Evolutionary conservation across 164 flowering plant genomes (phyloP).

Genomic region (Magnolia kwangsiensis): DNA sequence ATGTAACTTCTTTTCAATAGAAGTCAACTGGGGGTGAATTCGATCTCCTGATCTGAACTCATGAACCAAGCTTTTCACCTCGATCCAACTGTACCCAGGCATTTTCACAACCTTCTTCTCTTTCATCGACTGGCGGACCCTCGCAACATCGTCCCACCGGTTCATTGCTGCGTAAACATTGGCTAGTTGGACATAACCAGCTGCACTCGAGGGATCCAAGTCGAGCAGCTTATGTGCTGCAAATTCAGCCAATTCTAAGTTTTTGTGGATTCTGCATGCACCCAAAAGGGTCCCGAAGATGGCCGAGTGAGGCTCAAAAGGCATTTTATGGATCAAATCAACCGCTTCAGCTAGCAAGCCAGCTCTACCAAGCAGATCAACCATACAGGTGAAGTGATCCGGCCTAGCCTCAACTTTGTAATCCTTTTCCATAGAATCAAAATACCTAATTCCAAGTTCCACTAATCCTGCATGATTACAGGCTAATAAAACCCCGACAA

Average conservation of each 20-base stretch:
- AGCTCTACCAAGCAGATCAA: constrained; percentile 37
- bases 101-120: constrained; percentile 47
- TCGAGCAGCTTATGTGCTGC: constrained; percentile 27
- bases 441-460: constrained; percentile 21
- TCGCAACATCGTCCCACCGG: constrained; percentile 55
- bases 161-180: constrained; percentile 58
- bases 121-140: constrained; percentile 51
- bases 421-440: constrained; percentile 22
- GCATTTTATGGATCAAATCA: constrained; percentile 23
- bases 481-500: constrained; percentile 28
- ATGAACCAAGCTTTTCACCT: constrained; percentile 50
- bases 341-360: constrained; percentile 25
- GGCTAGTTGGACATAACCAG: constrained; percentile 63
- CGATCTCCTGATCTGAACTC: constrained; percentile 70
- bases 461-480: constrained; percentile 37
- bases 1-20: constrained; percentile 41
- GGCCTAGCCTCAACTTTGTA: constrained; percentile 23
- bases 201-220: constrained; percentile 26
- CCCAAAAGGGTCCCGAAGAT: constrained; percentile 33
- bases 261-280: constrained; percentile 32
- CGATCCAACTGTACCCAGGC: constrained; percentile 83
- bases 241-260: constrained; percentile 27
- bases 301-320: constrained; percentile 22
- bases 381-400: constrained; percentile 31
- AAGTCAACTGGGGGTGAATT: constrained; percentile 39